Evolutionary conservation across 345 rosid genomes (phyloP).

Genomic region (Orychophragmus violaceus): DNA sequence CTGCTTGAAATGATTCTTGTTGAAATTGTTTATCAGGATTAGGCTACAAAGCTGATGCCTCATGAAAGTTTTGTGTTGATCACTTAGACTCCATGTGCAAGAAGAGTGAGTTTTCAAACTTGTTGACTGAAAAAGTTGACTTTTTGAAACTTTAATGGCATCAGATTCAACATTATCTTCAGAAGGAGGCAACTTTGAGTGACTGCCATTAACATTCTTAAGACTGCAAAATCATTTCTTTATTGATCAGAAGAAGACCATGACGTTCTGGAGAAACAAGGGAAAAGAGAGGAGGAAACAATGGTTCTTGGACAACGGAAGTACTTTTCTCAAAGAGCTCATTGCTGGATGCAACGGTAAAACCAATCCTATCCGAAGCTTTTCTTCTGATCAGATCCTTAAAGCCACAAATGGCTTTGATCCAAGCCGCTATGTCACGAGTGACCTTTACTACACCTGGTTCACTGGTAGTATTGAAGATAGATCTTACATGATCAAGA

Average conservation of each 20-base stretch:
- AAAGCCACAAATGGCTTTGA: background rate
- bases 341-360: background rate
- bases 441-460: background rate
- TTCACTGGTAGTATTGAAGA: background rate
- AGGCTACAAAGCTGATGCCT: background rate
- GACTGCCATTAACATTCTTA: background rate
- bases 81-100: background rate
- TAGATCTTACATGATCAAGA: background rate
- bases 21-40: background rate
- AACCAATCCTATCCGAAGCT: background rate
- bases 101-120: background rate
- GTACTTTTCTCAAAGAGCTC: background rate
- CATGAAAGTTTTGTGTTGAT: background rate
- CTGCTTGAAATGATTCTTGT: background rate
- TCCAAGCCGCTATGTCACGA: background rate
- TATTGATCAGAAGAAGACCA: no score
- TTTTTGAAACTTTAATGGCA: background rate
- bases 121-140: background rate
- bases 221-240: no score
- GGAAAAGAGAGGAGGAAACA: background rate
- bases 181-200: background rate
- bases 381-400: background rate
- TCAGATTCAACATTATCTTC: background rate
- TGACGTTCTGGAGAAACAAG: background rate
- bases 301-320: background rate